These are phyloP conservation scores for Trapa incisa DNA, from an alignment of 345 rosid genomes.

Conservation along the genomic window DNA sequence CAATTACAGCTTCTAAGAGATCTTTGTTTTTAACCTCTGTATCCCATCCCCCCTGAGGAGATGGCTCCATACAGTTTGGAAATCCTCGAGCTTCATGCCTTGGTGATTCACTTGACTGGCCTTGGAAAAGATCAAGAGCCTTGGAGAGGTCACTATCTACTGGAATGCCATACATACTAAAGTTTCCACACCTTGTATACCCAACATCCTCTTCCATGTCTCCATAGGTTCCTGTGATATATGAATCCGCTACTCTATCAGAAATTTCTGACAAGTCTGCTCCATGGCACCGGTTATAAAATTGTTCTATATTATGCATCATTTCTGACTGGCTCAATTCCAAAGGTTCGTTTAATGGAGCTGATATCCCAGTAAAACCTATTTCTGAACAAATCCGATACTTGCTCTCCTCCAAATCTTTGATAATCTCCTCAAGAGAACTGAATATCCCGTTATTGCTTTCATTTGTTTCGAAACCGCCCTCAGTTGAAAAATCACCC, in stretches of 20 bases:
- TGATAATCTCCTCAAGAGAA: neutral
- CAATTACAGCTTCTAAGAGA: conserved; percentile 31
- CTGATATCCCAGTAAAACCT: neutral
- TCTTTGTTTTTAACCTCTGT: conserved; percentile 19
- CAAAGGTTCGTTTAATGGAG: neutral
- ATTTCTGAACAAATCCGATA: neutral
- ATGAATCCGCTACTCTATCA: conserved; percentile 9
- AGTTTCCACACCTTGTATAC: neutral
- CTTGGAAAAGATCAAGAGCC: conserved; percentile 27
- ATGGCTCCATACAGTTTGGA: conserved; percentile 12
- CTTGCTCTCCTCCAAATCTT: neutral
- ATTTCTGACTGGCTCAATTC: neutral
- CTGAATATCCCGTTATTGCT: neutral
- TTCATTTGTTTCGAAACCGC: neutral
- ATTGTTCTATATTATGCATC: neutral
- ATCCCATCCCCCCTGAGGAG: conserved; percentile 6
- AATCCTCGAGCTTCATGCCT: conserved; percentile 14
- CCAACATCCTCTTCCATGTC: conserved; percentile 10
- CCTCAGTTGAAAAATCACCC: neutral
- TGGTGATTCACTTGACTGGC: conserved; percentile 16
- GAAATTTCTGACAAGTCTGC: conserved; percentile 22
- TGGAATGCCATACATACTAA: conserved; percentile 25
- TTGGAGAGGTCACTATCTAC: conserved; percentile 30
- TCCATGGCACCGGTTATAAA: neutral
- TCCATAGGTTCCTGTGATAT: conserved; percentile 9